Percentiles rank a stretch among this genome's conserved stretches.
Evolutionary conservation across 1,139 yeast species (phyloP).

Genomic region (Taphrina deformans): DNA sequence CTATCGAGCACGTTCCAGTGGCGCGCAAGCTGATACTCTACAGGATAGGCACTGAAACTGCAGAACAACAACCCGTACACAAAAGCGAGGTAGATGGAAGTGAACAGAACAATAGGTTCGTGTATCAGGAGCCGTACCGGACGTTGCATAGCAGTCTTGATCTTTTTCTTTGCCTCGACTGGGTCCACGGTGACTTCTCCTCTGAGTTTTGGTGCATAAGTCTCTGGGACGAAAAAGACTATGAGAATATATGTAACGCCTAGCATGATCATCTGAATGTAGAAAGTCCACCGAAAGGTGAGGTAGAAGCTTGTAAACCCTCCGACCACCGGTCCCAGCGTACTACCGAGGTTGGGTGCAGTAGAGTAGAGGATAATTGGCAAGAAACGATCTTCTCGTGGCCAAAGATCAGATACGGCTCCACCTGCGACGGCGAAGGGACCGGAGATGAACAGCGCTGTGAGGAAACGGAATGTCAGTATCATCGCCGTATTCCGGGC

Average conservation of each 20-base stretch:
- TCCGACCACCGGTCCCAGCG: conserved; percentile 73
- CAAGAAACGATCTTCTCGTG: conserved; percentile 1
- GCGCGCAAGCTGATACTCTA: conserved; percentile 63
- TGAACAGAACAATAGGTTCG: conserved; percentile 59
- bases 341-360: conserved; percentile 70
- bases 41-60: conserved; percentile 75
- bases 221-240: conserved; percentile 67
- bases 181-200: conserved; percentile 10
- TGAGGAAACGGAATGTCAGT: conserved; percentile 69
- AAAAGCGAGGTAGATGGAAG: conserved; percentile 63
- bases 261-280: conserved; percentile 53
- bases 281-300: conserved; percentile 62
- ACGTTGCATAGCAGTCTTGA: conserved; percentile 42
- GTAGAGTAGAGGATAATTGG: conserved; percentile 55
- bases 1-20: conserved; percentile 59
- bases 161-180: conserved; percentile 12
- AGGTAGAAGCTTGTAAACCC: conserved; percentile 70
- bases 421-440: conserved; percentile 88
- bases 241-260: conserved; percentile 61
- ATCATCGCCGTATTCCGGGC: conserved; percentile 52
- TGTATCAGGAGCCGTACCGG: conserved; percentile 56
- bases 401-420: conserved; percentile 53
- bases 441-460: conserved; percentile 81
- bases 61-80: conserved; percentile 66
- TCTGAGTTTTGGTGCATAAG: conserved; percentile 76